Base-by-base conservation (phyloP, 139 green algal genomes). In the Pseudopediastrum boryanum region DNA sequence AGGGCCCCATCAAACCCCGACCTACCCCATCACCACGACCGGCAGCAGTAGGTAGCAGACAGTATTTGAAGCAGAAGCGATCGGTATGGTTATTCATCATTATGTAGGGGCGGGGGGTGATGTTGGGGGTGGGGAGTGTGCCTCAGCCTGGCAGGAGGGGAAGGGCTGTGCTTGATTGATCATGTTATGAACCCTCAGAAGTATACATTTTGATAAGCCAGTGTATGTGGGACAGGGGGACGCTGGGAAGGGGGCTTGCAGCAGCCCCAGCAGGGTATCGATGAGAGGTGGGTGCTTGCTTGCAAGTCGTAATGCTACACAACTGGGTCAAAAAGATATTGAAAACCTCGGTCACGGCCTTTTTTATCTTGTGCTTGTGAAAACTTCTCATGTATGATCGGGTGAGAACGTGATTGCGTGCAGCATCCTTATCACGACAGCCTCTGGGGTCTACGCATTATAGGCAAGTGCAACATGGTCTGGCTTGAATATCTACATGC, bases 131-230 rank as follows among this genome's bases (percentile, higher is more conserved):
- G 38, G 43, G 74, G 29, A 61, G 44, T 2, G 62, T 43, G 33
- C 75, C 41, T 21, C 39, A 68, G 46, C 63, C 73, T 31, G 58
- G 80, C n/a, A 31, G 75, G 35, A 66, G 74, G 10, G 54, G 80
- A 0, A 39, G 74, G 0, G 78, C 61, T 50, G 81, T 86, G 9
- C 81, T 75, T 3, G n/a, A n/a, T n/a, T n/a, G 81, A 86, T 52
- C 75, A 83, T 33, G 75, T 86, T 4, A 29, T 48, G 6, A 80
- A 86, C 61, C 81, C 81, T 3, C 75, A 86, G 31, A 76, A 62
- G 50, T 86, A 86, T 43, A 83, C 50, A 4, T 2, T 42, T 85
- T 25, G 69, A 83, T 10, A 75, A 80, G 59, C 64, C 73, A 12
- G n/a, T 83, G 51, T 65, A 71, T 62, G 80, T 81, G 29, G 74